These are phyloP conservation scores for Tilletia indica DNA, from an alignment of 1,284 basidiomycete genomes.

Conservation along the genomic window DNA sequence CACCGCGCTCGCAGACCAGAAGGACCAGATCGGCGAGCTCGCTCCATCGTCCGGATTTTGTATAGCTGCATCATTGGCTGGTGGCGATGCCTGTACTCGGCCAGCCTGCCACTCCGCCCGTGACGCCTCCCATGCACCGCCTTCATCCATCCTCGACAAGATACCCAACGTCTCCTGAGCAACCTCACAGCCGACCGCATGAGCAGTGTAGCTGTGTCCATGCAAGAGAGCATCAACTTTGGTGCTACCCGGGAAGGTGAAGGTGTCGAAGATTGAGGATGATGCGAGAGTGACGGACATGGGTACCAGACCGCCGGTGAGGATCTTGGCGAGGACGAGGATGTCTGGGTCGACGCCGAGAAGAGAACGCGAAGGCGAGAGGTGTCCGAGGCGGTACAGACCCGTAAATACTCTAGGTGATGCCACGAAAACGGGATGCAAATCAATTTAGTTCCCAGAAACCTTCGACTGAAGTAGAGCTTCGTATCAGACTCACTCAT, in stretches of 20 bases:
- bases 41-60: background rate
- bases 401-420: constrained; percentile 74
- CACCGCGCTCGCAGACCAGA: constrained; percentile 80
- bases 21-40: constrained; percentile 68
- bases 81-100: background rate
- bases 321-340: constrained; percentile 85
- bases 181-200: constrained; percentile 73
- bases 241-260: constrained; percentile 64
- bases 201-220: constrained; percentile 77
- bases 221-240: constrained; percentile 87
- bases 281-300: constrained; percentile 74
- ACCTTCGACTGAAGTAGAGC: too few relatives aligned
- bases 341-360: constrained; percentile 63
- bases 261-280: constrained; percentile 75
- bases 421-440: background rate
- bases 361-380: constrained; percentile 30
- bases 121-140: constrained; percentile 65
- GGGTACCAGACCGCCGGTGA: constrained; percentile 89
- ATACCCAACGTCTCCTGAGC: constrained; percentile 76
- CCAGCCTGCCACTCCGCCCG: constrained; percentile 59
- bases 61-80: background rate
- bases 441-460: too few relatives aligned
- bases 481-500: constrained; percentile 62
- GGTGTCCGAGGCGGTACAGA: constrained; percentile 74
- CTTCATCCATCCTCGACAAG: constrained; percentile 61